Conservation (phyloP, 208 protist genomes). For the Trypanosoma brucei region DNA sequence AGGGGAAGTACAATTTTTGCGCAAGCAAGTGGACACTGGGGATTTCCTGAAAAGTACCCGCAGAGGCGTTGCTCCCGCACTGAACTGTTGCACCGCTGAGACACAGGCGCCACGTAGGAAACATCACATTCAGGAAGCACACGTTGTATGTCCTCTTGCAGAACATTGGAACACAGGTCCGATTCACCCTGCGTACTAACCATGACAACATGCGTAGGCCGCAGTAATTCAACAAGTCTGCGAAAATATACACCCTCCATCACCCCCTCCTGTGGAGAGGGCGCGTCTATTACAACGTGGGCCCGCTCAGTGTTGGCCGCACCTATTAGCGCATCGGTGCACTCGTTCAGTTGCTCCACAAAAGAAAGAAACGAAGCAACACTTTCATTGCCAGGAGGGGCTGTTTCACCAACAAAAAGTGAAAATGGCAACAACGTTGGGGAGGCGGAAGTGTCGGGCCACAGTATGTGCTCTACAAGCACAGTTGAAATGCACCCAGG, state of each 20-base stretch:
- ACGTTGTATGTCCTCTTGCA: conserved; percentile 77
- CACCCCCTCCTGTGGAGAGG: conserved; percentile 45
- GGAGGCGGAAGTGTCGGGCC: conserved; percentile 38
- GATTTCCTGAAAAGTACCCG: conserved; percentile 72
- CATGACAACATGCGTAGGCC: conserved; percentile 69
- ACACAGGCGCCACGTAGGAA: conserved; percentile 29
- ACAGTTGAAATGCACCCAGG: conserved; percentile 57
- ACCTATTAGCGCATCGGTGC: conserved; percentile 34
- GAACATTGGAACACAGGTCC: conserved; percentile 58
- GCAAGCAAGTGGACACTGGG: conserved; percentile 49
- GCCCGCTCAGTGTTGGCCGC: conserved; percentile 10
- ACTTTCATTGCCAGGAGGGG: conserved; percentile 30
- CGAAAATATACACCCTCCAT: conserved; percentile 69
- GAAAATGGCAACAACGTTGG: conserved; percentile 49
- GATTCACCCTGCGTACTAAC: conserved; percentile 37
- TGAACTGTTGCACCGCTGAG: conserved; percentile 20
- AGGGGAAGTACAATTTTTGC: conserved; percentile 69
- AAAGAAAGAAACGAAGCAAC: conserved; percentile 44
- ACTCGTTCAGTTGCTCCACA: conserved; percentile 60
- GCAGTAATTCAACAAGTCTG: conserved; percentile 59
- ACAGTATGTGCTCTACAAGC: conserved; percentile 25
- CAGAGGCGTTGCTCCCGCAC: conserved; percentile 24
- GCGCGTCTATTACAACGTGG: conserved; percentile 67
- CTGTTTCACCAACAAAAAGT: conserved; percentile 46
- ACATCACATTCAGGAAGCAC: conserved; percentile 69